Evolutionary conservation across 1,284 basidiomycete species (phyloP), one percentile per base, ranked within the genome.

Genomic region (Ganoderma leucocontextum): DNA sequence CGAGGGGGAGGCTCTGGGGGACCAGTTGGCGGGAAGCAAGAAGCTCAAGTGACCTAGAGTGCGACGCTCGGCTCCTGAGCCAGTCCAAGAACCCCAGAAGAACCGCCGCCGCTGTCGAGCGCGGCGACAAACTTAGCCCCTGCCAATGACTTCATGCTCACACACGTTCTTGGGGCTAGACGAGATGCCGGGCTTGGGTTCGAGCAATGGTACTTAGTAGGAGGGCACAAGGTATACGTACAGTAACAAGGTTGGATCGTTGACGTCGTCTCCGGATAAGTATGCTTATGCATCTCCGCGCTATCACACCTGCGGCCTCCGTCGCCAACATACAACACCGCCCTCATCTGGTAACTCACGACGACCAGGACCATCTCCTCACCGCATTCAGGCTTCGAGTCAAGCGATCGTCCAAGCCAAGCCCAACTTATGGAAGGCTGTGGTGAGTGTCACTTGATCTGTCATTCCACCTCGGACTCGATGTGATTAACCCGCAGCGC

Each of bases 101-200:
- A 49, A 25, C 8, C 19, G 5, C 35, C 13, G 44, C 47, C 47
- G 61, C 44, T 35, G 33, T 22, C 33, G 52, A 35, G 47, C 44
- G 35, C 33, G 36, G 9, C 62, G 62, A 63, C 52, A 39, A 63
- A 63, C 22, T 36, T 63, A 63, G 52, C 41, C n/a, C 19, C 25
- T 44, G 29, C 33, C 60, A 29, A 25, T 35, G n/a, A 52, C 61
- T 52, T 52, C 61, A 39, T 53, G 25, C 12, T 60, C 13, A n/a
- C 57, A 7, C 58, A 60, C 38, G 58, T 60, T 60, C 58, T 25
- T 41, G 9, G 33, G 25, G 39, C 35, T 22, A n/a, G 64, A n/a
- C 33, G 38, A 49, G 58, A 58, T 22, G 38, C 55, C 17, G 62
- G 44, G 35, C 42, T 61, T 41, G 62, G 41, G 25, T 64, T 63